Evolutionary conservation across 2,329 filamentous ascomycete species (phyloP).

Genomic region (Penicillium polonicum): DNA sequence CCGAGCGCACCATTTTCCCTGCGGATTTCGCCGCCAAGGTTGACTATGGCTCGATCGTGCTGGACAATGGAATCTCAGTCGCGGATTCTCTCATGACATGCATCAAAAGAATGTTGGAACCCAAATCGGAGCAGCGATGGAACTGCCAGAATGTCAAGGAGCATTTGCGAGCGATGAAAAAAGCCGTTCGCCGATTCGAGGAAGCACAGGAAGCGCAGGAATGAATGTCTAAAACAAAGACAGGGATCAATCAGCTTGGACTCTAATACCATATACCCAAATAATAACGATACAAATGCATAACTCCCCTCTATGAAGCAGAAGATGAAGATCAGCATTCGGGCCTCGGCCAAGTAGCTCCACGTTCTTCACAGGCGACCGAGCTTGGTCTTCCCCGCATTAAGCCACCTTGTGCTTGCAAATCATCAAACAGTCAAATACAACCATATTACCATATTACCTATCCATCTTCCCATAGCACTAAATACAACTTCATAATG

Average conservation of each 20-base stretch:
- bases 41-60: constrained; percentile 28
- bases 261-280: constrained; percentile 13
- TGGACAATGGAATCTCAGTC: constrained; percentile 30
- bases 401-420: background rate
- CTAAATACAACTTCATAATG: constrained; percentile 13
- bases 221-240: background rate
- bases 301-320: constrained; percentile 11
- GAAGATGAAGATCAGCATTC: constrained; percentile 7
- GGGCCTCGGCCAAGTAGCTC: constrained; percentile 19
- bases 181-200: constrained; percentile 19
- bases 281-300: constrained; percentile 14
- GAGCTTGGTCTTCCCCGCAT: constrained; percentile 15
- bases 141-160: constrained; percentile 37
- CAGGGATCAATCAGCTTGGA: background rate
- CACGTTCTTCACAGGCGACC: constrained; percentile 15
- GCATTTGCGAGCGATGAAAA: constrained; percentile 33
- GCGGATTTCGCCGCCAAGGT: constrained; percentile 40
- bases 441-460: background rate
- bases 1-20: constrained; percentile 32
- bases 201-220: background rate
- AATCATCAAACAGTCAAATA: background rate
- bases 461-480: background rate
- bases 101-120: constrained; percentile 45
- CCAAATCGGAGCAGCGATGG: constrained; percentile 38
- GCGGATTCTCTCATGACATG: constrained; percentile 38